Conservation (phyloP, 768 basidiomycete genomes). For the Boletus speciosus region DNA sequence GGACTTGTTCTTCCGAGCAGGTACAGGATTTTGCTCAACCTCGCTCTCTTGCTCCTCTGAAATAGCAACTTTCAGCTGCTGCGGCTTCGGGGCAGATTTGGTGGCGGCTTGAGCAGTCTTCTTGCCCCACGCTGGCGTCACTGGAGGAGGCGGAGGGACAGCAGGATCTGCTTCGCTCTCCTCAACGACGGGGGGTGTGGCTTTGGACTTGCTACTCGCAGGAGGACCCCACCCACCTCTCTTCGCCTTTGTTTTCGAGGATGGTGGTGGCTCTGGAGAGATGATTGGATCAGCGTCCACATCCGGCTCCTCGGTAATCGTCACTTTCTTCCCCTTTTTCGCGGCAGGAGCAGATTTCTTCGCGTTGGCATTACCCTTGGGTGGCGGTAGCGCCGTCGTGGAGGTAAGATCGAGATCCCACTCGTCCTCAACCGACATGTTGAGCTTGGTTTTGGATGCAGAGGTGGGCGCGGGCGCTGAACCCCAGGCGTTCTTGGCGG, state of each 20-base stretch:
- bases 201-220: constrained; percentile 22
- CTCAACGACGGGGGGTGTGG: not conserved
- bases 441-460: constrained; percentile 5
- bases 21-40: not conserved
- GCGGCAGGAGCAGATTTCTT: constrained; percentile 10
- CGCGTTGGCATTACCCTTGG: constrained; percentile 3
- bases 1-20: constrained; percentile 12
- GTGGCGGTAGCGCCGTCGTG: not conserved
- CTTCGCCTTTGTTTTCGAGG: constrained; percentile 9
- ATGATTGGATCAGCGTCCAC: constrained; percentile 23
- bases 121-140: constrained; percentile 11
- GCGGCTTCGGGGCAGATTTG: constrained; percentile 13
- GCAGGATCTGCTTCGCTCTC: constrained; percentile 14
- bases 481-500: constrained; percentile 11
- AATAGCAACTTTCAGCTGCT: constrained; percentile 16
- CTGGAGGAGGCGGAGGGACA: constrained; percentile 1
- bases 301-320: constrained; percentile 25
- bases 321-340: constrained; percentile 28
- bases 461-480: not conserved
- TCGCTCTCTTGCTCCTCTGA: constrained; percentile 23
- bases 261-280: constrained; percentile 8
- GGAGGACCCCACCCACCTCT: constrained; percentile 22
- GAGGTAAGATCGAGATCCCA: not conserved
- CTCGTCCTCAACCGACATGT: constrained; percentile 8
- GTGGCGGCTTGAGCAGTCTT: constrained; percentile 3